Conservation (phyloP, 139 green algal species). For the Mychonastes homosphaera region DNA sequence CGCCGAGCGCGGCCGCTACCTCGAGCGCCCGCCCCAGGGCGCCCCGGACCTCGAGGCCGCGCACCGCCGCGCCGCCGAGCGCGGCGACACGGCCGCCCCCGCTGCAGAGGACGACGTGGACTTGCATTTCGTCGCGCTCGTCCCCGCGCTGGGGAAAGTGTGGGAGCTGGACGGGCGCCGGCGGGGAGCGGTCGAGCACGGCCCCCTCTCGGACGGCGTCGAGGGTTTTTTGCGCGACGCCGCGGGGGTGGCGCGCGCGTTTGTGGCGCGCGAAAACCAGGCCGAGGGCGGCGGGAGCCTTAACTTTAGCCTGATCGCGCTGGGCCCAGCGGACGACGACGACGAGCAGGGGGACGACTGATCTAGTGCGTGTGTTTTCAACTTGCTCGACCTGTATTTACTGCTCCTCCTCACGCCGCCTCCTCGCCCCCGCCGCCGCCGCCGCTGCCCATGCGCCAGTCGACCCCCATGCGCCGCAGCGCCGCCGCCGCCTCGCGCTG, state of each 20-base stretch:
- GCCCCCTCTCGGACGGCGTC: slow-evolving; percentile 10
- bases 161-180: slow-evolving; percentile 82
- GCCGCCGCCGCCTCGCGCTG: no score
- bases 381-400: no score
- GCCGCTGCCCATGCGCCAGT: no score
- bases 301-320: slow-evolving; percentile 53
- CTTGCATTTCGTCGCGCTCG: slow-evolving; percentile 83
- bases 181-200: slow-evolving; percentile 54
- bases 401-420: no score
- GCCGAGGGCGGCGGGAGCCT: slow-evolving; percentile 26
- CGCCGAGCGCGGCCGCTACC: slow-evolving; percentile 42
- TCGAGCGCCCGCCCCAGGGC: slow-evolving; percentile 69
- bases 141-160: slow-evolving; percentile 52
- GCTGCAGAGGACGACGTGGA: slow-evolving; percentile 58
- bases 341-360: no score
- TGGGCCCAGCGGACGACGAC: slow-evolving; percentile 26
- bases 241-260: neutral
- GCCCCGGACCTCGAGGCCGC: slow-evolving; percentile 70
- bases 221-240: neutral
- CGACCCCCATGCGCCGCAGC: no score
- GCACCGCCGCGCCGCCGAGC: slow-evolving; percentile 61
- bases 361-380: no score
- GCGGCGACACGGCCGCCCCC: slow-evolving; percentile 55
- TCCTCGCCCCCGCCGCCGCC: no score
- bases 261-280: neutral